Evolutionary conservation across 2,329 filamentous ascomycete species (phyloP).

Genomic region (Lachnellula subtilissima): DNA sequence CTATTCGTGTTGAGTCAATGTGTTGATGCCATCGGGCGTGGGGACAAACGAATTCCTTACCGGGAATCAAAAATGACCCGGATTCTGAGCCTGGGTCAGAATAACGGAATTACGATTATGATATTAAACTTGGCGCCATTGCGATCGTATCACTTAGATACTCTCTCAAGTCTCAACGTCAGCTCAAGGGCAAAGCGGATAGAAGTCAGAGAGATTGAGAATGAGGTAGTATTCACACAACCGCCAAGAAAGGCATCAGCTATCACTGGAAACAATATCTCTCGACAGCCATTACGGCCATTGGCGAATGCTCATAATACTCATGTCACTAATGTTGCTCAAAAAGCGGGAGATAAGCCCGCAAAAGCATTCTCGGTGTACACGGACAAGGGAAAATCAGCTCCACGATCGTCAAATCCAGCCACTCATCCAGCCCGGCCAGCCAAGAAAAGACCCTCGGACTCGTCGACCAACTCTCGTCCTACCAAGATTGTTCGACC

Average conservation of each 20-base stretch:
- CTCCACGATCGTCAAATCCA: slow-evolving; percentile 28
- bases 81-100: slow-evolving; percentile 86
- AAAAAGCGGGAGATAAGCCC: slow-evolving; percentile 62
- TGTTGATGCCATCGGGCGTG: slow-evolving; percentile 83
- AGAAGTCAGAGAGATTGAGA: slow-evolving; percentile 91
- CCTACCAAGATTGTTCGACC: slow-evolving; percentile 45
- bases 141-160: slow-evolving; percentile 90
- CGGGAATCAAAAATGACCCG: slow-evolving; percentile 93
- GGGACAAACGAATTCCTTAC: slow-evolving; percentile 78
- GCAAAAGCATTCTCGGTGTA: slow-evolving; percentile 84
- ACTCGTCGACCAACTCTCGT: slow-evolving; percentile 32
- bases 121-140: slow-evolving; percentile 89
- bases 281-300: slow-evolving; percentile 74
- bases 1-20: slow-evolving; percentile 92
- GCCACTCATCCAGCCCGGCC: slow-evolving; percentile 22
- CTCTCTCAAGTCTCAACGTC: slow-evolving; percentile 88
- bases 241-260: slow-evolving; percentile 51
- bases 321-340: slow-evolving; percentile 53
- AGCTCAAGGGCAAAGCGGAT: slow-evolving; percentile 95
- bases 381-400: slow-evolving; percentile 60
- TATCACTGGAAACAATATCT: slow-evolving; percentile 38
- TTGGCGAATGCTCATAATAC: slow-evolving; percentile 72
- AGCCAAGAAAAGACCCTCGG: slow-evolving; percentile 34
- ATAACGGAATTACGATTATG: slow-evolving; percentile 94
- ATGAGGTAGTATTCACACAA: slow-evolving; percentile 84